phyloP scores from a whole-genome alignment of 164 flowering plant genomes.

The Chimonanthus praecox region DNA sequence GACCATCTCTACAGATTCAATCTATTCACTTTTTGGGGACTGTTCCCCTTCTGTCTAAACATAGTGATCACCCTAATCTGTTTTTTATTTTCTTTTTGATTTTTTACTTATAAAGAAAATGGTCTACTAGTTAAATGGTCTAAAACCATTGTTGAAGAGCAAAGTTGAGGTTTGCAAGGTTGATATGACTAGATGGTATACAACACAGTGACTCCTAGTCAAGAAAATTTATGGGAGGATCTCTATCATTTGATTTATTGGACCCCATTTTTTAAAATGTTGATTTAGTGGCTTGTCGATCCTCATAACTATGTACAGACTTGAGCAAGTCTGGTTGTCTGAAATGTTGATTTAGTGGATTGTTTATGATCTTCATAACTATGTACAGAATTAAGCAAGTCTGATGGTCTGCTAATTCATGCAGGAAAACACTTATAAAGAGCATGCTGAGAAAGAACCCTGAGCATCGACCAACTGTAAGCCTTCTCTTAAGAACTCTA shows the following conservation, averaged over 20 bases:
- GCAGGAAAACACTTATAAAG: constrained; percentile 89
- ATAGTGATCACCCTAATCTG: too few relatives aligned
- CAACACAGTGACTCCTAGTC: neutral
- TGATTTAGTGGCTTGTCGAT: neutral
- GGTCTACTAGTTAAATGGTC: too few relatives aligned
- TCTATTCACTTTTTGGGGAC: too few relatives aligned
- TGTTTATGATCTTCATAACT: neutral
- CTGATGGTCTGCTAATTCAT: constrained; percentile 9
- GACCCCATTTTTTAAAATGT: too few relatives aligned
- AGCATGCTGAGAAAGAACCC: constrained; percentile 97
- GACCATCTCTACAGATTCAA: too few relatives aligned
- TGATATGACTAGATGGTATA: neutral
- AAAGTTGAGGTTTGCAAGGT: too few relatives aligned
- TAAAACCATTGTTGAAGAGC: too few relatives aligned
- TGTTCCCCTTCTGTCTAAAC: too few relatives aligned
- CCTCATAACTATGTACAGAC: neutral
- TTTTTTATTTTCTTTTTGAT: too few relatives aligned
- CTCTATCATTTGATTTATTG: neutral
- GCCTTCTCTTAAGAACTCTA: constrained; percentile 9
- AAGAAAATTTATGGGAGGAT: neutral
- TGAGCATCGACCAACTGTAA: constrained; percentile 92
- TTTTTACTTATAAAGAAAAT: too few relatives aligned
- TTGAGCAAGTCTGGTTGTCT: neutral
- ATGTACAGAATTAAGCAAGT: neutral
- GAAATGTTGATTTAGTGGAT: neutral